These are phyloP conservation scores for Fusarium sororula DNA, from an alignment of 2,329 filamentous ascomycete species.

Conservation along the genomic window DNA sequence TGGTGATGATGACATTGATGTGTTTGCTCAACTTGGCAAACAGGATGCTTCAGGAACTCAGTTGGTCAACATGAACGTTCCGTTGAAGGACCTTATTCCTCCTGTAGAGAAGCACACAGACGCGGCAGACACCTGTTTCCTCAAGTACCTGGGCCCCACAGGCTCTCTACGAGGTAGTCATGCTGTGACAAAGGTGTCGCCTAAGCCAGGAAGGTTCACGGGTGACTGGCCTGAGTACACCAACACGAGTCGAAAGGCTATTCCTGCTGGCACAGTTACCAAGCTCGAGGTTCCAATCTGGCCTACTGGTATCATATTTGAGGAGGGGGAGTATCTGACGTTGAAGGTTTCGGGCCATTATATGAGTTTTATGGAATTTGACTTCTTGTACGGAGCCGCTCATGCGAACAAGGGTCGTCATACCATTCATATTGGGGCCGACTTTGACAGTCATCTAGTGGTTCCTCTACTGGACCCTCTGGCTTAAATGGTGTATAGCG, in stretches of 20 bases:
- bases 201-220: not conserved
- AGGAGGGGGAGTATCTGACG: not conserved
- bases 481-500: accelerated
- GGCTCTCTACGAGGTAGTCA: not conserved
- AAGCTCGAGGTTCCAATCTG: not conserved
- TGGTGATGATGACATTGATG: not conserved
- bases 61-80: not conserved
- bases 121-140: not conserved
- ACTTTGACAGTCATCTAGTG: not conserved
- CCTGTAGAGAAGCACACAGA: not conserved
- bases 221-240: not conserved
- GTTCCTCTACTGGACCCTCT: not conserved
- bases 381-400: not conserved
- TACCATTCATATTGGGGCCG: not conserved
- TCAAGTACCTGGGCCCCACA: not conserved
- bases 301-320: not conserved
- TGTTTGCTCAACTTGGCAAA: not conserved
- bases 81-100: not conserved
- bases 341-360: not conserved
- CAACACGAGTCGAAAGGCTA: not conserved
- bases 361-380: slow-evolving; percentile 2
- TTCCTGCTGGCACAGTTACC: not conserved
- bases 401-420: not conserved
- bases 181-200: not conserved
- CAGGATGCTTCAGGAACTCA: not conserved